Conservation (phyloP, 352 stramenopile genomes). For the Pythium apleroticum region DNA sequence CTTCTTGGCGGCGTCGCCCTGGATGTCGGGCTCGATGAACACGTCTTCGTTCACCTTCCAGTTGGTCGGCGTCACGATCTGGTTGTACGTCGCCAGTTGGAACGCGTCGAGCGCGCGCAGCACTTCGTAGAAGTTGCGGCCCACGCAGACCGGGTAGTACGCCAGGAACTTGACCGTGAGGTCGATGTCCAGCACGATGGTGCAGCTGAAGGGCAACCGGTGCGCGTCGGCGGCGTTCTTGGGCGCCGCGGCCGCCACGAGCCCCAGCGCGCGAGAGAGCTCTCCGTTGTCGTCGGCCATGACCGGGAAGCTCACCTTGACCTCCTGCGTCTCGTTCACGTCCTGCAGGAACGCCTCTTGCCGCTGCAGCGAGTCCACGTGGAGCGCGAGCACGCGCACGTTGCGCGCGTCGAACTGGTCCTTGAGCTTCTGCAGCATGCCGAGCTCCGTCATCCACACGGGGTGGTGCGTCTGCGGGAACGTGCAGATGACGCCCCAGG, state of each 20-base stretch:
- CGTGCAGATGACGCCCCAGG: slow-evolving; percentile 66
- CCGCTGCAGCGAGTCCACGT: slow-evolving; percentile 39
- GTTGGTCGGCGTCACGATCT: slow-evolving; percentile 80
- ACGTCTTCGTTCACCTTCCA: slow-evolving; percentile 88
- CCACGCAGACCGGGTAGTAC: slow-evolving; percentile 68
- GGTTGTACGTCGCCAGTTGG: slow-evolving; percentile 70
- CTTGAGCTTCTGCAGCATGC: slow-evolving; percentile 77
- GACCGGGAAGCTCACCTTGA: slow-evolving; percentile 73
- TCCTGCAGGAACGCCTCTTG: slow-evolving; percentile 63
- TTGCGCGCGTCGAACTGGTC: slow-evolving; percentile 78
- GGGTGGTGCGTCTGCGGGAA: slow-evolving; percentile 75
- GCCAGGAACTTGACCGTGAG: slow-evolving; percentile 61
- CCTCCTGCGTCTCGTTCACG: slow-evolving; percentile 81
- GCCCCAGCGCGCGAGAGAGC: slow-evolving; percentile 56
- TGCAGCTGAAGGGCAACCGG: slow-evolving; percentile 64
- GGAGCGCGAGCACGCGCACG: slow-evolving; percentile 58
- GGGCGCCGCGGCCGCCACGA: slow-evolving; percentile 42
- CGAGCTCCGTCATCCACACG: slow-evolving; percentile 77
- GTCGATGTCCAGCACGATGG: slow-evolving; percentile 71
- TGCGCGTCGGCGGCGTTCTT: slow-evolving; percentile 52
- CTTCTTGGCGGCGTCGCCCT: slow-evolving; percentile 63
- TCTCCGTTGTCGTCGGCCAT: slow-evolving; percentile 66
- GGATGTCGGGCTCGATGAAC: slow-evolving; percentile 74
- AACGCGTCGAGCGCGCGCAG: slow-evolving; percentile 68
- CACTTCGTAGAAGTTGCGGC: slow-evolving; percentile 83